Evolutionary conservation across 805 yeast species (phyloP).

Genomic region (Phaffomyces antillensis): DNA sequence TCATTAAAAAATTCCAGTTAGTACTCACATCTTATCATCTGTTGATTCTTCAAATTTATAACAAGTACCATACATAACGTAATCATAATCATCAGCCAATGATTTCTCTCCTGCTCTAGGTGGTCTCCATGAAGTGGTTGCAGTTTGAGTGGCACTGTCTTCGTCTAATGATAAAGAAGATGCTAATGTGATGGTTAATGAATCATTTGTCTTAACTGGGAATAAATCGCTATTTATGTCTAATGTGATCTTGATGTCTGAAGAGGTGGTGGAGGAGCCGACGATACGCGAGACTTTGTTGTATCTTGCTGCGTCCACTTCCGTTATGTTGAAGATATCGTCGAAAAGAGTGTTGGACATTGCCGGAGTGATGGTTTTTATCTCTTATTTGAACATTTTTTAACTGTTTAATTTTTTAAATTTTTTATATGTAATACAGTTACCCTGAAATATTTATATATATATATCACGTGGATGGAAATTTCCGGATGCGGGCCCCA

Average conservation of each 20-base stretch:
- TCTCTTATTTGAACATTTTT: no score
- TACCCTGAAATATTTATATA: no score
- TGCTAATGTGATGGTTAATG: slow-evolving; percentile 81
- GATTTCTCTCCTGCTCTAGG: slow-evolving; percentile 80
- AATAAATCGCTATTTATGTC: slow-evolving; percentile 90
- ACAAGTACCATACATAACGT: slow-evolving; percentile 96
- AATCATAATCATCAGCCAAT: slow-evolving; percentile 94
- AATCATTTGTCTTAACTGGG: slow-evolving; percentile 71
- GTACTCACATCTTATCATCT: slow-evolving; percentile 38
- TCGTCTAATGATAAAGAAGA: slow-evolving; percentile 57
- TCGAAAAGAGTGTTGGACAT: slow-evolving; percentile 82
- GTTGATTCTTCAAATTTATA: slow-evolving; percentile 90
- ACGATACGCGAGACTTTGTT: slow-evolving; percentile 87
- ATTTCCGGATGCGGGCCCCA: slow-evolving; percentile 11
- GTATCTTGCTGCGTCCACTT: slow-evolving; percentile 83
- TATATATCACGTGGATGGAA: neutral
- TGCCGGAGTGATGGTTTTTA: no score
- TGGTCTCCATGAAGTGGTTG: slow-evolving; percentile 39
- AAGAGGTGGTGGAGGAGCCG: slow-evolving; percentile 77
- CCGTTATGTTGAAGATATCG: slow-evolving; percentile 81
- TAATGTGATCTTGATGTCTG: slow-evolving; percentile 73
- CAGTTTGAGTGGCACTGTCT: slow-evolving; percentile 36
- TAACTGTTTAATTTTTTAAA: neutral
- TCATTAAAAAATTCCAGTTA: neutral
- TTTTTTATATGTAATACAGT: no score